Percentiles rank a stretch among this genome's conserved stretches.
These are phyloP conservation scores for Xylaria scruposa DNA, from an alignment of 495 filamentous ascomycete genomes.

Conservation along the genomic window DNA sequence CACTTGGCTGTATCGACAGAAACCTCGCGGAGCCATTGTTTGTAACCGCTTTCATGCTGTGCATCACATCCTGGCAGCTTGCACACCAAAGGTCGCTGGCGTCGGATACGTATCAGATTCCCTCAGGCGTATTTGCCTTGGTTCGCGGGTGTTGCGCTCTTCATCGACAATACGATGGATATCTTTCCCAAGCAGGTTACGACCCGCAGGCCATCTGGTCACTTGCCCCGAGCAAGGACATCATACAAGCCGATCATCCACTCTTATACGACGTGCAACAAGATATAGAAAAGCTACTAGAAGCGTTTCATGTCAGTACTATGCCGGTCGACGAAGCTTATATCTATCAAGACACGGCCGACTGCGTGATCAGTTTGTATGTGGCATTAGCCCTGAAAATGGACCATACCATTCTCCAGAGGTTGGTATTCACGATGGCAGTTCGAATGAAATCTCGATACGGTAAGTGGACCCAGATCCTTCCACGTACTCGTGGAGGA, in stretches of 20 bases:
- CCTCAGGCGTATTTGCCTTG: slow-evolving; percentile 22
- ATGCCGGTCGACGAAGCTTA: slow-evolving; percentile 21
- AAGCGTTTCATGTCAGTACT: slow-evolving; percentile 5
- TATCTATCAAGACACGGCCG: slow-evolving; percentile 17
- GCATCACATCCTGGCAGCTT: slow-evolving; percentile 25
- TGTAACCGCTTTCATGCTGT: slow-evolving; percentile 27
- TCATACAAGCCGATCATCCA: slow-evolving; percentile 11
- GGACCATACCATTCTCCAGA: slow-evolving; percentile 15
- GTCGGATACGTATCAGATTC: slow-evolving; percentile 24
- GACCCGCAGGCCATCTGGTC: slow-evolving; percentile 19
- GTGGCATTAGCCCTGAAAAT: background rate
- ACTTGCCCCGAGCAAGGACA: background rate
- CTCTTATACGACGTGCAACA: slow-evolving; percentile 7
- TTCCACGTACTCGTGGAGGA: background rate
- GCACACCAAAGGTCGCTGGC: slow-evolving; percentile 7
- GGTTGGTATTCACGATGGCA: slow-evolving; percentile 27
- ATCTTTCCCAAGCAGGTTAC: slow-evolving; percentile 18
- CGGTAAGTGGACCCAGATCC: slow-evolving; percentile 10
- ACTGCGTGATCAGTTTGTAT: slow-evolving; percentile 16
- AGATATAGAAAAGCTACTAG: slow-evolving; percentile 22
- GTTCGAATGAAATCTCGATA: slow-evolving; percentile 21
- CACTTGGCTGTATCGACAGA: slow-evolving; percentile 4
- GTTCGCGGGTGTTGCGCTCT: slow-evolving; percentile 25
- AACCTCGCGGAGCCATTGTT: slow-evolving; percentile 10
- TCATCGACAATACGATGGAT: slow-evolving; percentile 18